These are phyloP conservation scores for Pisolithus microcarpus DNA, from an alignment of 768 basidiomycete genomes.

Conservation along the genomic window DNA sequence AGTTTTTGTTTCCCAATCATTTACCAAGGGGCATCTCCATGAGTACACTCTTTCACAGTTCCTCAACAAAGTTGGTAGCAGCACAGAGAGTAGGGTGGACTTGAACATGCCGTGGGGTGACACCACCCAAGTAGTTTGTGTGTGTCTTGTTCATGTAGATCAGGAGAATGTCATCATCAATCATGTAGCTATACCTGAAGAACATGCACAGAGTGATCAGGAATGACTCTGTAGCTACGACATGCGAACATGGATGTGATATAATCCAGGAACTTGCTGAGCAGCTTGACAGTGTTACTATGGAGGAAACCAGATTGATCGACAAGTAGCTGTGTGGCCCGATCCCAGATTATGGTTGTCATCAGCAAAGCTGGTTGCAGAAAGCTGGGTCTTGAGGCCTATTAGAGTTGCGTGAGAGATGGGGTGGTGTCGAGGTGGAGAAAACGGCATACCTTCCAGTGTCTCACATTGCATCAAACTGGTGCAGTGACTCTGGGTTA, in stretches of 20 bases:
- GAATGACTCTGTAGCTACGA: not conserved
- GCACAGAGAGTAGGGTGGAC: conserved; percentile 98
- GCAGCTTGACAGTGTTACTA: conserved; percentile 83
- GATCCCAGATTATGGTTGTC: conserved; percentile 93
- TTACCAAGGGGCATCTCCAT: conserved; percentile 95
- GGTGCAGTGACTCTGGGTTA: conserved; percentile 83
- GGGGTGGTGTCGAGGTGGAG: not conserved
- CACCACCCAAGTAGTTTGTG: conserved; percentile 94
- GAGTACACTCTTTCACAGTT: conserved; percentile 91
- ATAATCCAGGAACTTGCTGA: conserved; percentile 92
- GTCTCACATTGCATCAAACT: conserved; percentile 97
- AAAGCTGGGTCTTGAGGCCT: conserved; percentile 95
- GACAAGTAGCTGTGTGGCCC: conserved; percentile 89
- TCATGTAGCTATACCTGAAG: conserved; percentile 94
- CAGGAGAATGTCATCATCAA: conserved; percentile 95
- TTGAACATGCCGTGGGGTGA: conserved; percentile 94
- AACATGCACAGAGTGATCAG: conserved; percentile 4
- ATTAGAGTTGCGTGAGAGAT: conserved; percentile 4
- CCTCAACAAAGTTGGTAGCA: conserved; percentile 97
- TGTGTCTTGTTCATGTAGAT: conserved; percentile 97
- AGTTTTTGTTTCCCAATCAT: conserved; percentile 18
- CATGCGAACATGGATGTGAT: conserved; percentile 67
- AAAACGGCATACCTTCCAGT: conserved; percentile 65
- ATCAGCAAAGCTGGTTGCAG: conserved; percentile 88
- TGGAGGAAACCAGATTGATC: conserved; percentile 95